These are phyloP conservation scores for Pichia sp. DNA, from an alignment of 1,139 yeast species.

Conservation along the genomic window DNA sequence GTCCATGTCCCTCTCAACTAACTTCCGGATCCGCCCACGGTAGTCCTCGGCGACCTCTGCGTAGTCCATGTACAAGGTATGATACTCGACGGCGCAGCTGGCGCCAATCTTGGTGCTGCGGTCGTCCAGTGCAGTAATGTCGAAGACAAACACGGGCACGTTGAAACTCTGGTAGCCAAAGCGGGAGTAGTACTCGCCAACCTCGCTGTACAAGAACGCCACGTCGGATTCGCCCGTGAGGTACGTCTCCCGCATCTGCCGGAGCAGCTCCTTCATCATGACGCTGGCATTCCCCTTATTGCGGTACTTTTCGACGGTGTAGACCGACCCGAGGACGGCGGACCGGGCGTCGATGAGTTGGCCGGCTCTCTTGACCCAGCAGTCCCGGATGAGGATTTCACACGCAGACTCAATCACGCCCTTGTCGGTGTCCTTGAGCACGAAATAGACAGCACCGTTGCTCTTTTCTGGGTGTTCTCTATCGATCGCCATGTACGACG, in stretches of 20 bases:
- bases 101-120: neutral
- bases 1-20: neutral
- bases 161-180: constrained; percentile 26
- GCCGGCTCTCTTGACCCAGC: constrained; percentile 14
- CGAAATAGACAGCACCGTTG: constrained; percentile 21
- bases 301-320: constrained; percentile 22
- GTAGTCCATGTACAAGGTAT: neutral
- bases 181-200: constrained; percentile 36
- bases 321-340: constrained; percentile 30
- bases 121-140: neutral
- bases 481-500: constrained; percentile 17
- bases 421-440: constrained; percentile 17
- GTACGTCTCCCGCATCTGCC: constrained; percentile 10
- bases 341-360: constrained; percentile 11
- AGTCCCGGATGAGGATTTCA: constrained; percentile 25
- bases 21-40: neutral
- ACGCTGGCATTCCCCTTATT: constrained; percentile 26
- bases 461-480: neutral
- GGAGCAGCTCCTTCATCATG: constrained; percentile 22
- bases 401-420: constrained; percentile 25
- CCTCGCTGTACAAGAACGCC: constrained; percentile 35
- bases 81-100: neutral
- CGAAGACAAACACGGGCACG: constrained; percentile 18
- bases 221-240: constrained; percentile 25
- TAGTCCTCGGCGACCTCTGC: constrained; percentile 1